Conservation (phyloP, 2,329 filamentous ascomycete genomes). For the Cercospora sp. region DNA sequence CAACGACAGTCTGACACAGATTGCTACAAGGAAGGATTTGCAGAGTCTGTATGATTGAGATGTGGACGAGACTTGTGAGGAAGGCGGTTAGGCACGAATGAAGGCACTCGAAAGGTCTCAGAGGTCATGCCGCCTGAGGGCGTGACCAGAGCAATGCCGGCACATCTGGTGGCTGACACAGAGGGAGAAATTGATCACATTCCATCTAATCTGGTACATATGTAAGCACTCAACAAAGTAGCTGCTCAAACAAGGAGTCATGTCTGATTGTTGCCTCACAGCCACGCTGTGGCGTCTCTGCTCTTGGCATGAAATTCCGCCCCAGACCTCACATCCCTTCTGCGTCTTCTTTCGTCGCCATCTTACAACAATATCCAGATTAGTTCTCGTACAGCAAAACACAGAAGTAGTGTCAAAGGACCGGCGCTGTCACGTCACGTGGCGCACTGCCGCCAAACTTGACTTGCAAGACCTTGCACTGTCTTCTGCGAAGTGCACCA, state of each 20-base stretch:
- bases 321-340: neutral
- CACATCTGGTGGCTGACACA: neutral
- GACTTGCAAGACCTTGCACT: neutral
- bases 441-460: neutral
- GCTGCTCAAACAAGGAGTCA: neutral
- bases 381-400: neutral
- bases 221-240: neutral
- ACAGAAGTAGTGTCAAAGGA: neutral
- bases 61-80: neutral
- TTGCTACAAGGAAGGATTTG: neutral
- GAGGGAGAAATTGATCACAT: neutral
- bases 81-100: neutral
- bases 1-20: neutral
- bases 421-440: neutral
- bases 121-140: neutral
- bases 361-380: neutral
- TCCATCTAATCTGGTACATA: neutral
- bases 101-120: neutral
- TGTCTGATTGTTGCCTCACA: neutral
- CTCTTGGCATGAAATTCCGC: neutral
- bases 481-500: neutral
- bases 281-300: neutral
- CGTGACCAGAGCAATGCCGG: neutral
- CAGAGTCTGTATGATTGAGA: neutral
- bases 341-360: no score